These are phyloP conservation scores for Suillus subluteus DNA, from an alignment of 768 basidiomycete species.

Conservation along the genomic window DNA sequence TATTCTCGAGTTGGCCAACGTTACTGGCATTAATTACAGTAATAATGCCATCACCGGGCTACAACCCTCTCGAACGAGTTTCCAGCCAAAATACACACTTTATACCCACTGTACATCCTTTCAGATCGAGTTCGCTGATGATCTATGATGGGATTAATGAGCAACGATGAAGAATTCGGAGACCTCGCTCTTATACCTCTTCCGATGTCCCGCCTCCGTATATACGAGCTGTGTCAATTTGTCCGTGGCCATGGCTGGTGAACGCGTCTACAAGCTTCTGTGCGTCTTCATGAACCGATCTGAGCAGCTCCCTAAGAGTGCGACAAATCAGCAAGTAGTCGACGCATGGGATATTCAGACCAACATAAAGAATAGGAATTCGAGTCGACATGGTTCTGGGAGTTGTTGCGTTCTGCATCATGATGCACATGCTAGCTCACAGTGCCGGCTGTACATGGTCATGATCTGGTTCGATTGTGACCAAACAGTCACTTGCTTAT, in stretches of 20 bases:
- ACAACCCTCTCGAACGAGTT: neutral
- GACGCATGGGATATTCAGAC: neutral
- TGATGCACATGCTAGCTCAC: too few species aligned
- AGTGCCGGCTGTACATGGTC: too few species aligned
- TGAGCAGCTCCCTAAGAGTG: constrained; percentile 18
- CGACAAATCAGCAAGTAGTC: neutral
- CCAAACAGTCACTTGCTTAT: too few species aligned
- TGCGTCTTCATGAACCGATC: constrained; percentile 18
- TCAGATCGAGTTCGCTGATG: constrained; percentile 20
- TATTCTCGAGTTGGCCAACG: constrained; percentile 36
- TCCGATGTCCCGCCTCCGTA: constrained; percentile 23
- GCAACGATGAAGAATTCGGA: neutral
- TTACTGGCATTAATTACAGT: constrained; percentile 6
- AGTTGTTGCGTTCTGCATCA: too few species aligned
- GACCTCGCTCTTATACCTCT: constrained; percentile 10
- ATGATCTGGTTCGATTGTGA: too few species aligned
- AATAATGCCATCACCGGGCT: constrained; percentile 31
- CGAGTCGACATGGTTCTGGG: neutral
- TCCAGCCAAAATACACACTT: constrained; percentile 16
- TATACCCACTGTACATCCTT: constrained; percentile 24
- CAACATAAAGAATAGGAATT: neutral
- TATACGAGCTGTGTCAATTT: constrained; percentile 17
- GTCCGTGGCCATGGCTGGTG: constrained; percentile 18
- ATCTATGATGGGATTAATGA: constrained; percentile 10
- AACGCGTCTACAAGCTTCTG: constrained; percentile 25